phyloP scores from a whole-genome alignment of 2,329 filamentous ascomycete species.

The Diaporthe sp. region DNA sequence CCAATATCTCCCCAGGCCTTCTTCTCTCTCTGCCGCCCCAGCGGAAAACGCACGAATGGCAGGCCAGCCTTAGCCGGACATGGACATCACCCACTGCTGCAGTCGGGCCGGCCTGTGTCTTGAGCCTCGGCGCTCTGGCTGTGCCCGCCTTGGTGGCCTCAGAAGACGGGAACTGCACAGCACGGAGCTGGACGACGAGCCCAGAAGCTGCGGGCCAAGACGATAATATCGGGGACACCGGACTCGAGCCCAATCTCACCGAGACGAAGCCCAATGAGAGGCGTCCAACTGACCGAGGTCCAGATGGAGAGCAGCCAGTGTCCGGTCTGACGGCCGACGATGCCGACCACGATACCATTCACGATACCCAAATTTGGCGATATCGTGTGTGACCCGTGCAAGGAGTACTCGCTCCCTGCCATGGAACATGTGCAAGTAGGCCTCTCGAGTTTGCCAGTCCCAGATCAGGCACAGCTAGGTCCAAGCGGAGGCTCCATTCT shows the following conservation, averaged over 20 bases:
- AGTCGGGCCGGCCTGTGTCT: neutral
- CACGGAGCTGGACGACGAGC: neutral
- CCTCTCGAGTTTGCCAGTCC: neutral
- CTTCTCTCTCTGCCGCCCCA: neutral
- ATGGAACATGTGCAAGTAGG: neutral
- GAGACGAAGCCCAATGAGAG: neutral
- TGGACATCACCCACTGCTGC: neutral
- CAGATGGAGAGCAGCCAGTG: neutral
- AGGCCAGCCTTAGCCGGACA: neutral
- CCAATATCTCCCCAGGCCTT: neutral
- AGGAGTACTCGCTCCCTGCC: too few relatives aligned
- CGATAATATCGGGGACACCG: slow-evolving; percentile 2
- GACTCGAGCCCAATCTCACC: neutral
- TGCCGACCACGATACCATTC: neutral
- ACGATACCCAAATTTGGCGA: neutral
- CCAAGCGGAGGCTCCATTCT: neutral
- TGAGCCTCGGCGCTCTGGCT: neutral
- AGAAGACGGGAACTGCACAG: neutral
- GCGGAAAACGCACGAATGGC: neutral
- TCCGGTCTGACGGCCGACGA: neutral
- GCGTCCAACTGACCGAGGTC: neutral
- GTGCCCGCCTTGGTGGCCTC: neutral
- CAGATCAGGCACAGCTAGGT: neutral
- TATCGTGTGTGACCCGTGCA: neutral
- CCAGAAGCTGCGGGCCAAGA: slow-evolving; percentile 17